These are phyloP conservation scores for Bonia amplexicaulis DNA, from an alignment of 176 grass and related monocot species.

Conservation along the genomic window DNA sequence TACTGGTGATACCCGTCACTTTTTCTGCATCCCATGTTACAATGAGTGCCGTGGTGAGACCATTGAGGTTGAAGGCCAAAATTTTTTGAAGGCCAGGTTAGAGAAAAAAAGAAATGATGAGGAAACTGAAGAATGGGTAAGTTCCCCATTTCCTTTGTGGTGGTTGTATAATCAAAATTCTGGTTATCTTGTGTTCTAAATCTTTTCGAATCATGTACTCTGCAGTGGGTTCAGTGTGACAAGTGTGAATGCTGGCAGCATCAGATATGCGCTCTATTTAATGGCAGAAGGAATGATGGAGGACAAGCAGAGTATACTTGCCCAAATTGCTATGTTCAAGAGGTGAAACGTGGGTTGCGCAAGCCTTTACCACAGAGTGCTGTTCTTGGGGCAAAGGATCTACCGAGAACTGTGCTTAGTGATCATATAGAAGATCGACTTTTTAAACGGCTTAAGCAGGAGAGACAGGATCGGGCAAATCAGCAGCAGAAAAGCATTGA, in stretches of 20 bases:
- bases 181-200: constrained; percentile 23
- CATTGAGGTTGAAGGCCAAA: constrained; percentile 76
- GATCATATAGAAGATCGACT: constrained; percentile 94
- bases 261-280: constrained; percentile 97
- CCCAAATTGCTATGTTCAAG: constrained; percentile 83
- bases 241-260: constrained; percentile 99
- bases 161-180: not conserved
- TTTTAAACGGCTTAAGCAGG: constrained; percentile 68
- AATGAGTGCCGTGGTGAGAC: constrained; percentile 86
- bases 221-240: constrained; percentile 99
- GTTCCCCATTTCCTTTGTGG: constrained; percentile 27
- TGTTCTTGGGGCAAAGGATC: constrained; percentile 97
- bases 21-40: constrained; percentile 86
- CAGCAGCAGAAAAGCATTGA: constrained; percentile 61
- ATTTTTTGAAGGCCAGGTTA: constrained; percentile 60
- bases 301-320: constrained; percentile 98
- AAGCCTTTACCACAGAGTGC: constrained; percentile 94
- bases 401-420: constrained; percentile 90
- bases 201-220: constrained; percentile 36
- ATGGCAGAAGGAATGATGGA: constrained; percentile 94
- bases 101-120: constrained; percentile 99
- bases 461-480: constrained; percentile 76
- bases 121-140: constrained; percentile 99
- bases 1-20: constrained; percentile 80
- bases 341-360: constrained; percentile 75